Evolutionary conservation across 2,329 filamentous ascomycete genomes (phyloP).

Genomic region (Aureobasidium sp.): DNA sequence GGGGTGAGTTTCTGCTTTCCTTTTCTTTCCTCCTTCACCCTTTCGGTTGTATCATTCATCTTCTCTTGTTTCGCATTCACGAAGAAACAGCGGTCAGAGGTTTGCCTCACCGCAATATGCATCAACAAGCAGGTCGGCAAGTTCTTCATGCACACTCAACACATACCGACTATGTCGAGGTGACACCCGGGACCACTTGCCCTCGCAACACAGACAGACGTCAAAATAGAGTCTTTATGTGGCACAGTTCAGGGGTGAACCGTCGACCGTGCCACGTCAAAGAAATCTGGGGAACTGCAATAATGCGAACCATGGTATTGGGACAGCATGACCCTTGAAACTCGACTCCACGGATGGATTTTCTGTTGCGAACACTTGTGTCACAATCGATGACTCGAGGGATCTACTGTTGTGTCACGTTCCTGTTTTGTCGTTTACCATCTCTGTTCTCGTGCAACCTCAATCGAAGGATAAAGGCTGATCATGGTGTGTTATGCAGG

Average conservation of each 20-base stretch:
- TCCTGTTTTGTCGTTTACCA: not conserved
- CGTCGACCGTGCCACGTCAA: not conserved
- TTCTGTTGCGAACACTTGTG: not conserved
- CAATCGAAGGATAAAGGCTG: not conserved
- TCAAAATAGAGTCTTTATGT: conserved; percentile 4
- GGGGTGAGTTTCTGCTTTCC: conserved; percentile 57
- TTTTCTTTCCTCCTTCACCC: not conserved
- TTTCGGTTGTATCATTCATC: not conserved
- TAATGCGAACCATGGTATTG: conserved; percentile 4
- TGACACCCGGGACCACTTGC: not conserved
- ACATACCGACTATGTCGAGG: conserved; percentile 5
- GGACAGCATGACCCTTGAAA: not conserved
- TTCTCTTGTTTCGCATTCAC: not conserved
- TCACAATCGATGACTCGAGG: not conserved
- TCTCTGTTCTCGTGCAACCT: not conserved
- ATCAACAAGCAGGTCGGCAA: not conserved
- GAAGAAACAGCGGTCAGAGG: not conserved
- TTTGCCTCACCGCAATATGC: conserved; percentile 7
- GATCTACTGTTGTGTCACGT: not conserved
- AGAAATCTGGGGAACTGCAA: not conserved
- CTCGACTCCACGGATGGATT: not conserved
- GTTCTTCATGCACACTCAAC: not conserved
- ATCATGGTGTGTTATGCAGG: conserved; percentile 45
- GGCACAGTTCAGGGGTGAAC: not conserved
- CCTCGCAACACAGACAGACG: not conserved